Evolutionary conservation across 495 filamentous ascomycete species (phyloP), one percentile per base, ranked within the genome.

Genomic region (Penicillium longicatenatum): DNA sequence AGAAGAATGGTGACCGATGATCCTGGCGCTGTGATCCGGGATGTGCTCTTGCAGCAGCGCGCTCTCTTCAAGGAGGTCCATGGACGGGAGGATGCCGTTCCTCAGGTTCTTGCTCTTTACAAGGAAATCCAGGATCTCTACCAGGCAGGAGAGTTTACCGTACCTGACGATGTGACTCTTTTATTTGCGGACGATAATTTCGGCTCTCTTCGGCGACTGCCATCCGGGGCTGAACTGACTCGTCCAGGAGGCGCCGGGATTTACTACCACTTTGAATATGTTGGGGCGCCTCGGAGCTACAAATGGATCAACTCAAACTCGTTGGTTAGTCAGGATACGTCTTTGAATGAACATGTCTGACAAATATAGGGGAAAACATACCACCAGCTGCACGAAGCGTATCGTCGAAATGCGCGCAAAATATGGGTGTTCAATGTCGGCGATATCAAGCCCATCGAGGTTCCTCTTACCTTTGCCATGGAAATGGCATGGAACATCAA

Each of bases 361-460:
- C 17, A 37, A 2, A n/a, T 19, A 14, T 22, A 64, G 62, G 62
- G 62, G 8, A 70, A 66, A 35, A 65, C 61, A 1, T 68, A 69
- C 50, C 60, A 72, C 35, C 69, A 72, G 22, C 58, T 72, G 1
- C 33, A 59, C 16, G 47, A 65, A 31, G 80, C 89, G 0, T 81
- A 87, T 55, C 70, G 81, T 17, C 76, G 86, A 31, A 77, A 84
- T 22, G 88, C 89, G 4, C 76, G 83, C 50, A 75, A 82, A 29
- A 88, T 91, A 58, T 91, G 89, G 89, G 81, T 91, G 42, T 85
- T 90, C 64, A 92, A 91, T 61, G 82, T 92, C 21, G 88, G 89
- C 35, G 88, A 92, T 63, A 71, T 91, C 48, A 70, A 70, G 48
- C 62, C 62, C 1, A 57, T 64, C 6, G 62, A 64, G 30, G 9